These are phyloP conservation scores for Crepidotus variabilis DNA, from an alignment of 768 basidiomycete species.

Conservation along the genomic window DNA sequence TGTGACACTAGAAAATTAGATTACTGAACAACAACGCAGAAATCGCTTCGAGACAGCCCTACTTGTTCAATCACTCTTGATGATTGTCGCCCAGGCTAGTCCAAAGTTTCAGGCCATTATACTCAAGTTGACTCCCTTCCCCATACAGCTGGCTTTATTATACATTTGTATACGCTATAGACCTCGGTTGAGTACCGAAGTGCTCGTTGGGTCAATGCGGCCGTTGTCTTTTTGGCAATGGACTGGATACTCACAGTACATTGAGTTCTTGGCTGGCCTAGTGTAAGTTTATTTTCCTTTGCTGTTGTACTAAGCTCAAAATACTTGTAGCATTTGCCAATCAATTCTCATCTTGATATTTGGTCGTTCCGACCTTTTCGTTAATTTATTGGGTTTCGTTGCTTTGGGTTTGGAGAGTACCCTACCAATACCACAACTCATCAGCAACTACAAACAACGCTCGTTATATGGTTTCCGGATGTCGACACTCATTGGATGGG, in stretches of 20 bases:
- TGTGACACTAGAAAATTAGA: neutral
- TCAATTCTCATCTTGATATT: conserved; percentile 76
- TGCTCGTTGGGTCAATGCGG: conserved; percentile 53
- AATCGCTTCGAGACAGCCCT: conserved; percentile 72
- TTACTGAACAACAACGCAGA: conserved; percentile 22
- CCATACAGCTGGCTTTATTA: conserved; percentile 60
- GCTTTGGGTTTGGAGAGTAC: conserved; percentile 84
- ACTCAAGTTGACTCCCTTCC: conserved; percentile 4
- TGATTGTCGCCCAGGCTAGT: conserved; percentile 80
- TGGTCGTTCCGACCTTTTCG: conserved; percentile 54
- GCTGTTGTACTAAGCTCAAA: neutral
- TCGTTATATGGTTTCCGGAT: conserved; percentile 83
- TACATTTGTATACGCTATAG: conserved; percentile 80
- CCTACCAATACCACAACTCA: conserved; percentile 79
- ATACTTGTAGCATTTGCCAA: conserved; percentile 50
- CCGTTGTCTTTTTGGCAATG: conserved; percentile 86
- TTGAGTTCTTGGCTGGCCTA: conserved; percentile 78
- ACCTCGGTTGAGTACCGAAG: conserved; percentile 57
- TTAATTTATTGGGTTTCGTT: conserved; percentile 66
- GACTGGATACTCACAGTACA: conserved; percentile 70
- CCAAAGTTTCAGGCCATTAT: neutral
- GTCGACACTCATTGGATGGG: conserved; percentile 81
- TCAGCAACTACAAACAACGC: conserved; percentile 67
- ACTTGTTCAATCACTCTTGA: conserved; percentile 77
- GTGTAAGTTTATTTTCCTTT: conserved; percentile 44